Base-by-base conservation (phyloP, 208 protist species). In the Trypanosoma theileri region DNA sequence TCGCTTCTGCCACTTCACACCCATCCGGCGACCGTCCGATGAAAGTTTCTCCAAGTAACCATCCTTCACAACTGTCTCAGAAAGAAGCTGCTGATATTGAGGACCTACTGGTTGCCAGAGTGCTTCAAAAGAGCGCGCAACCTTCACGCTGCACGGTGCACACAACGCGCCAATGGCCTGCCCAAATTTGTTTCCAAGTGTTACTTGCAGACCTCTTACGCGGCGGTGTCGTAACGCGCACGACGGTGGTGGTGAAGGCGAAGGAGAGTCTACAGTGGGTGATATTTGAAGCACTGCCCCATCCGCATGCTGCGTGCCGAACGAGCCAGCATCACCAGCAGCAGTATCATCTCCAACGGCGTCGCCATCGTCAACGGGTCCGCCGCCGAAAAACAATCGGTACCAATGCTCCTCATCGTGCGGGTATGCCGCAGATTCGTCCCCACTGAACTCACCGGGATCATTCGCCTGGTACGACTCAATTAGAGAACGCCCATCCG, bases 1-100 rank as follows among this genome's bases (percentile, higher is more conserved):
- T 3, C 74, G 69, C 21, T 56, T 75, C 54, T 70, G 58, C 74
- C 74, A 79, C 56, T 71, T 76, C 13, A 60, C 54, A 28, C 69
- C 69, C 59, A 74, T 63, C 10, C 48, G 56, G 4, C 64, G 64
- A 24, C 21, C 44, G 19, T 53, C 35, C 16, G 58, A 54, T 22
- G 58, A 66, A 21, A 74, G 69, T 60, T 74, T 74, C 28, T 74
- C 69, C 48, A 74, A 44, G 19, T 62, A 74, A 22, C 69, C 69
- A 45, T 57, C 59, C 28, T 74, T 63, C 52, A 67, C 62, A 14
- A 60, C 60, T 8, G 35, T 57, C 42, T 61, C 60, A 31, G 55
- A 62, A 6, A 74, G 46, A 8, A 74, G 42, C 53, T 74, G 58
- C 60, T 56, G 8, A 17, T 74, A 67, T 12, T 66, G 59, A 17